A percentile compares a stretch with the other conserved stretches of the same genome.
Evolutionary conservation across 441 rosid genomes (phyloP).

Genomic region (Pelargonium fulgidum): DNA sequence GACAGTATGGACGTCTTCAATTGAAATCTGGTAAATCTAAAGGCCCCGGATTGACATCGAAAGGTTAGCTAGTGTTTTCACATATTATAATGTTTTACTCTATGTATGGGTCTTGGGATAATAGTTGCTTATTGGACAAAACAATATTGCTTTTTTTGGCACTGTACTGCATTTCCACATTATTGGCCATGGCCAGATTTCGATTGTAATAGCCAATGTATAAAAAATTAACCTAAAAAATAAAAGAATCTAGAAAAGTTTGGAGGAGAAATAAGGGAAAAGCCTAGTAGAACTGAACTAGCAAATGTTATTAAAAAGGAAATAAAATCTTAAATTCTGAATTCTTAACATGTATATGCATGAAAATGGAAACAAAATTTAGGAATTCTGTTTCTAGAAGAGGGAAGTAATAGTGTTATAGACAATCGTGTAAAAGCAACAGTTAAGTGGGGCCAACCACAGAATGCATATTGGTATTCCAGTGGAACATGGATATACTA

Average conservation of each 20-base stretch:
- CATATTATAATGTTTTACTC: neutral
- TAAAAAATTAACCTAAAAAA: neutral
- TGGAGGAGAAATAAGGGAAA: neutral
- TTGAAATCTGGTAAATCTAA: slow-evolving; percentile 24
- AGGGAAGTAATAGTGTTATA: too few relatives aligned
- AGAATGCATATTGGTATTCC: neutral
- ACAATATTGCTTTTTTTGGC: neutral
- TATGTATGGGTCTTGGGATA: neutral
- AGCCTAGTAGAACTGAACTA: neutral
- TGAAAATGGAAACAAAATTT: neutral
- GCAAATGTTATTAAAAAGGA: neutral
- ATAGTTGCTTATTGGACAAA: neutral
- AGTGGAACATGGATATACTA: neutral
- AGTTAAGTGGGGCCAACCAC: neutral
- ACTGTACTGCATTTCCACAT: neutral
- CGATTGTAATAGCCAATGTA: neutral
- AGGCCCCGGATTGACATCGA: slow-evolving; percentile 25
- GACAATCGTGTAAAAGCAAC: neutral
- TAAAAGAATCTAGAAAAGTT: neutral
- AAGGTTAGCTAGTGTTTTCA: slow-evolving; percentile 30
- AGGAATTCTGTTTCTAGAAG: neutral
- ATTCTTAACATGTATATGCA: neutral
- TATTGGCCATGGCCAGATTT: neutral
- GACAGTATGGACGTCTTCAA: slow-evolving; percentile 29
- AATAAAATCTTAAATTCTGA: neutral